Base-by-base conservation (phyloP, 768 basidiomycete species). In the Tulasnella calospora region DNA sequence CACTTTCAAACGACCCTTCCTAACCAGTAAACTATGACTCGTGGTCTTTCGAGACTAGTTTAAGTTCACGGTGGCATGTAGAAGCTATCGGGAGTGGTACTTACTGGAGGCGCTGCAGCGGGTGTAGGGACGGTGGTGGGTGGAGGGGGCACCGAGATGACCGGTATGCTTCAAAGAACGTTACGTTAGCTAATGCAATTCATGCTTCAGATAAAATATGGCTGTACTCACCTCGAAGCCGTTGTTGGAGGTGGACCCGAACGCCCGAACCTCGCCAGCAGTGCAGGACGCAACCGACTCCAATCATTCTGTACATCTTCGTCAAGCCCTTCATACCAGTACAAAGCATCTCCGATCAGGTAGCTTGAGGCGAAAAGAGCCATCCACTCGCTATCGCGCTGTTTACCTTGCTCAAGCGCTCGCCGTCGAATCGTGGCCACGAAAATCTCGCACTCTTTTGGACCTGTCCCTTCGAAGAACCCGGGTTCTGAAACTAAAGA, bases 291-390 rank as follows among this genome's bases (percentile, higher is more conserved):
- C 27, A 74, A 36, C 38, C 3, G 73, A 13, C 44, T 27, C 73
- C 73, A 74, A 47, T 74, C 73, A 21, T 35, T 35, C 44, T 55
- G 44, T 27, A 55, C 15, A 12, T 0, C 23, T 4, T 44, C 40
- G 7, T 74, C 73, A 19, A 74, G 73, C 2, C 30, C 30, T 9
- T 74, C 73, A 47, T 41, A 74, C 73, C 73, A 74, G 21, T 74
- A 44, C 3, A 74, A 55, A 1, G 46, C 73, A 44, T 74, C 73
- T 44, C 51, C 73, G 7, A 30, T n/a, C 7, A 74, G 17, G 30
- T 13, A 74, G 27, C 40, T 36, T 4, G 44, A 74, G 1, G 44
- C 73, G n/a, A 47, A n/a, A 36, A n/a, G 8, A 7, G 73, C 46
- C 44, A 74, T 74, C 38, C 44, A 74, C n/a, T 27, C 46, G 44